Base-by-base conservation (phyloP, 495 filamentous ascomycete genomes). In the Neurospora cerealis region DNA sequence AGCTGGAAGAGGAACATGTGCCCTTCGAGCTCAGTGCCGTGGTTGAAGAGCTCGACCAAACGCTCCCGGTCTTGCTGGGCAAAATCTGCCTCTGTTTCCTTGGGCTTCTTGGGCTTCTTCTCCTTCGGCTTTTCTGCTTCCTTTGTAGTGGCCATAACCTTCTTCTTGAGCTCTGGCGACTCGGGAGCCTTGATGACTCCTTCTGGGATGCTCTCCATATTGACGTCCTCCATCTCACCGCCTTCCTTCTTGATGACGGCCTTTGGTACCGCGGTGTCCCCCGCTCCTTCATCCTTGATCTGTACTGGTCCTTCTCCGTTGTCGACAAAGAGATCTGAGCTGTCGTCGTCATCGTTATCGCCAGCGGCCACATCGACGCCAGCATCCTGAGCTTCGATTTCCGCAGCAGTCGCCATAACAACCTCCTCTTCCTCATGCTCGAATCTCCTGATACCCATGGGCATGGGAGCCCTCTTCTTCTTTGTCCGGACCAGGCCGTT, bases 1-100 rank as follows among this genome's bases (percentile, higher is more conserved):
- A 92, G 84, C 79, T 91, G 90, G 80, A 92, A 91, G 69, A 91
- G 83, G 72, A 89, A 91, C 73, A 90, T 79, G 69, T 86, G 85
- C 34, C 87, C 86, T 38, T 86, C 86, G 38, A 79, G 76, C 21
- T 77, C 75, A 9, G 76, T 76, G 38, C 72, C 75, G 36, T 74
- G 44, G 70, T 75, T 81, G 73, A 84, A 81, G 41, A 76, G 77
- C 9, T 74, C 74, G 42, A 84, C 69, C 69, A 83, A 76, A 62
- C 74, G 76, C 71, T 81, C 76, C 37, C 83, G 73, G 32, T 83
- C 82, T 8, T 77, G 40, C 5, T 76, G 60, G 3, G 79, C 73
- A 32, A 81, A 72, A 24, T 81, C 75, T 69, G 80, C 72, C 70
- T 86, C 83, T 11, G 80, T 72, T n/a, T 85, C 83, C 70, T 78